phyloP scores from a whole-genome alignment of 768 basidiomycete genomes.

The Nidularia pulvinata region DNA sequence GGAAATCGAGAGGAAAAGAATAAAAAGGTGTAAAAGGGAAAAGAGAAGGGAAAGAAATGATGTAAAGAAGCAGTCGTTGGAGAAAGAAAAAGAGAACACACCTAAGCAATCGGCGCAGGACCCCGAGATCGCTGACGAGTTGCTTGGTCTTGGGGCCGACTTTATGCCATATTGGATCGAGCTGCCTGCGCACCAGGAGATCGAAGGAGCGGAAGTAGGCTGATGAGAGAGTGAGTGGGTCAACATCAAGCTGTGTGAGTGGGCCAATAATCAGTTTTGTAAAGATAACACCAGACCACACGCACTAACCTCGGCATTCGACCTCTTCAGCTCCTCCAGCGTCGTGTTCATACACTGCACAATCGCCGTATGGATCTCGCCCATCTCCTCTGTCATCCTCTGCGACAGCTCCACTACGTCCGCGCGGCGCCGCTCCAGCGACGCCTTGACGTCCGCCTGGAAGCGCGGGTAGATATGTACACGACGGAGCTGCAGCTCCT shows the following conservation, averaged over 20 bases:
- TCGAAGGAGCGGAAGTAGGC: slow-evolving; percentile 96
- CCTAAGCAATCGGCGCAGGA: slow-evolving; percentile 81
- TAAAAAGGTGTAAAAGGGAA: too few species aligned
- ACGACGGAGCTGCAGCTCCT: slow-evolving; percentile 86
- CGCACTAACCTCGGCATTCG: slow-evolving; percentile 61
- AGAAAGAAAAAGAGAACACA: slow-evolving; percentile 29
- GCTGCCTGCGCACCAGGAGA: slow-evolving; percentile 79
- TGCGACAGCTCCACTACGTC: slow-evolving; percentile 94
- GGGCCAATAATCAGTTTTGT: not conserved
- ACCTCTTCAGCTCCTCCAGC: slow-evolving; percentile 85
- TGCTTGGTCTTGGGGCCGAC: slow-evolving; percentile 93
- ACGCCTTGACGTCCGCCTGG: slow-evolving; percentile 83
- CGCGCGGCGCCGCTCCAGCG: slow-evolving; percentile 80
- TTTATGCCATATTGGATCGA: slow-evolving; percentile 97
- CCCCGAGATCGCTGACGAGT: slow-evolving; percentile 85
- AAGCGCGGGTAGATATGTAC: slow-evolving; percentile 95
- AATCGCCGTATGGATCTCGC: slow-evolving; percentile 90
- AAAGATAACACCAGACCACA: not conserved
- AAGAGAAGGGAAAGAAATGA: too few species aligned
- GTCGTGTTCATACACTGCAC: slow-evolving; percentile 95
- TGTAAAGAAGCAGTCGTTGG: too few species aligned
- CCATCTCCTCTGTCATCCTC: slow-evolving; percentile 82
- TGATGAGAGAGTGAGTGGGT: slow-evolving; percentile 90
- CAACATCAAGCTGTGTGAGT: slow-evolving; percentile 79
- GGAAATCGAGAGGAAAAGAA: too few species aligned